Evolutionary conservation across 106 monocot species (phyloP).

Genomic region (Dioscorea alata): DNA sequence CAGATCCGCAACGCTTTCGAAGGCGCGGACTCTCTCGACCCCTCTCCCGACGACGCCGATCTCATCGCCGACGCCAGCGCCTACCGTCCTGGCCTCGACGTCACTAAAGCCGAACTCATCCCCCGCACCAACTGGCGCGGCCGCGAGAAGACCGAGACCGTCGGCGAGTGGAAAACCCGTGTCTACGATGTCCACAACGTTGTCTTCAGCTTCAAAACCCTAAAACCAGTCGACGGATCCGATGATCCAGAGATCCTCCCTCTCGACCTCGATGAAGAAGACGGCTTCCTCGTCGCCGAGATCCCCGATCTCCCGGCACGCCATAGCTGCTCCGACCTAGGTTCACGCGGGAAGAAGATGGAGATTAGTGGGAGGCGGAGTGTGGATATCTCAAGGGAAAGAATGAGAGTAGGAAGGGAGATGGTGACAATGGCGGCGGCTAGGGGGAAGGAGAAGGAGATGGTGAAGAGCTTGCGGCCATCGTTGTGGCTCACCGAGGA

Average conservation of each 20-base stretch:
- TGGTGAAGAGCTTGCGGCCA: conserved; percentile 76
- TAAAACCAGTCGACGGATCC: conserved; percentile 15
- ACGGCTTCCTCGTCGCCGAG: conserved; percentile 82
- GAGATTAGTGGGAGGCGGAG: conserved; percentile 27
- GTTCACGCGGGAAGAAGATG: conserved; percentile 4
- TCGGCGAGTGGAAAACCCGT: conserved; percentile 64
- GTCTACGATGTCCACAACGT: conserved; percentile 81
- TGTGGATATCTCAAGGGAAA: conserved; percentile 8
- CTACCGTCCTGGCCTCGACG: conserved; percentile 70
- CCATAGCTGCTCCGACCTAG: conserved; percentile 54
- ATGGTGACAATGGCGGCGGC: conserved; percentile 13
- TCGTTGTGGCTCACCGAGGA: conserved; percentile 87
- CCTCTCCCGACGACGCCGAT: conserved; percentile 17
- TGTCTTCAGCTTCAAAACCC: conserved; percentile 66
- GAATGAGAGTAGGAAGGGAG: not conserved
- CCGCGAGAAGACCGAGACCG: conserved; percentile 67
- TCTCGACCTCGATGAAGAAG: conserved; percentile 51
- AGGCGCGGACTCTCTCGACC: conserved; percentile 12
- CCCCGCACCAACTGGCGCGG: conserved; percentile 58
- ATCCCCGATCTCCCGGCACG: conserved; percentile 37
- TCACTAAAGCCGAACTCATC: conserved; percentile 59
- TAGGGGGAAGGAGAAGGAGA: conserved; percentile 86
- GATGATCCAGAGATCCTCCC: conserved; percentile 19
- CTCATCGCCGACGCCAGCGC: conserved; percentile 39
- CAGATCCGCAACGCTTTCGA: conserved; percentile 61